Evolutionary conservation across 768 basidiomycete genomes (phyloP), one percentile per base, ranked within the genome.

Genomic region (Rickenella mellea): DNA sequence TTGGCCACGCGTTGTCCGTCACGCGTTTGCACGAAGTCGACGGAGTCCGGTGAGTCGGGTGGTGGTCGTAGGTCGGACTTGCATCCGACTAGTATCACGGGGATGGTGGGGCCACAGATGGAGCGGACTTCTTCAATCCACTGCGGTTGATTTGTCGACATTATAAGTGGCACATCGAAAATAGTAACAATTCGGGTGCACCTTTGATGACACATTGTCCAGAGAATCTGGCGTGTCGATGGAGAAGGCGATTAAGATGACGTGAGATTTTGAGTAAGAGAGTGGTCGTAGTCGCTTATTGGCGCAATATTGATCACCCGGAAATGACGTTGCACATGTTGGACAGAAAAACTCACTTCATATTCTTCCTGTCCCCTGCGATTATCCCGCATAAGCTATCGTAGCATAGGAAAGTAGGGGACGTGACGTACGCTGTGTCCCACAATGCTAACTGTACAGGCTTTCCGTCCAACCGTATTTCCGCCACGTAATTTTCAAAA

Each of bases 71-170:
- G 65, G 67, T 99, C 96, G 42, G 80, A 83, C 63, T 99, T 98
- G 70, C 90, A 94, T 3, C 93, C 96, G 27, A 98, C 93, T 27
- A 98, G 81, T 37, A 99, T 73, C 41, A 99, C 90, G 22, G 96
- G 96, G 49, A 98, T 86, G 22, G 74, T 74, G 26, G 84, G 73
- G 0, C 96, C 96, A 61, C 96, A 98, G 55, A 97, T 93, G n/a
- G 73, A 81, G 43, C 93, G 81, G 10, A 98, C 96, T 68, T 98
- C 96, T 62, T 94, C 91, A 60, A 91, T 96, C 96, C 96, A 98
- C 90, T 96, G 53, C 3, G 38, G 33, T 33, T 17, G 9, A 21
- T 15, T 11, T n/a, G 37, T 15, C 11, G 1, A 14, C 26, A 12
- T 17, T 17, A 11, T 41, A 22, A 25, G 30, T 21, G 30, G 28